Evolutionary conservation across 2,329 filamentous ascomycete species (phyloP).

Genomic region (Chaetomiaceae sp.): DNA sequence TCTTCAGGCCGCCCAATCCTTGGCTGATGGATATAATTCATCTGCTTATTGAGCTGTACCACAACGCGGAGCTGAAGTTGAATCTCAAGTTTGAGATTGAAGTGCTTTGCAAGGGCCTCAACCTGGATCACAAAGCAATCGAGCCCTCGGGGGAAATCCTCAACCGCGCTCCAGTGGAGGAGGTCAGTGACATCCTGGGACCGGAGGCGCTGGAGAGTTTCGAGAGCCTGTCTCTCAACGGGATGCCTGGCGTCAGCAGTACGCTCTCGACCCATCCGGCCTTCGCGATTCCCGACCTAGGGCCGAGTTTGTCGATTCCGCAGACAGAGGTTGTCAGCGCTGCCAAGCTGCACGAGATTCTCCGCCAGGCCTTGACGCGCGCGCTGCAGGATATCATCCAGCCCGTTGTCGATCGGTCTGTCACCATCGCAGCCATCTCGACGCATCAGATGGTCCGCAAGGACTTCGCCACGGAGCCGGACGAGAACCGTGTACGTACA

Average conservation of each 20-base stretch:
- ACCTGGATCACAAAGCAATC: slow-evolving; percentile 86
- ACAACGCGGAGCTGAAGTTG: slow-evolving; percentile 86
- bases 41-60: slow-evolving; percentile 86
- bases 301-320: slow-evolving; percentile 71
- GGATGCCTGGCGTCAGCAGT: slow-evolving; percentile 61
- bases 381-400: slow-evolving; percentile 95
- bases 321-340: slow-evolving; percentile 70
- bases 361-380: slow-evolving; percentile 77
- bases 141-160: slow-evolving; percentile 82
- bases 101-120: slow-evolving; percentile 87
- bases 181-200: slow-evolving; percentile 52
- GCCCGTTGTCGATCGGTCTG: slow-evolving; percentile 92
- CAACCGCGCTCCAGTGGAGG: slow-evolving; percentile 62
- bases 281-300: slow-evolving; percentile 76
- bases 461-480: slow-evolving; percentile 88
- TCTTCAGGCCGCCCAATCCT: slow-evolving; percentile 92
- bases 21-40: slow-evolving; percentile 97
- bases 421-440: slow-evolving; percentile 95
- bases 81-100: slow-evolving; percentile 99
- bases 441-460: slow-evolving; percentile 94
- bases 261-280: slow-evolving; percentile 74
- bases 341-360: slow-evolving; percentile 64
- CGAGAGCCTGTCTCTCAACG: slow-evolving; percentile 73
- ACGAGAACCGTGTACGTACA: slow-evolving; percentile 78
- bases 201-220: slow-evolving; percentile 72